These are phyloP conservation scores for Annona squamosa DNA, from an alignment of 164 flowering plant genomes.

Conservation along the genomic window DNA sequence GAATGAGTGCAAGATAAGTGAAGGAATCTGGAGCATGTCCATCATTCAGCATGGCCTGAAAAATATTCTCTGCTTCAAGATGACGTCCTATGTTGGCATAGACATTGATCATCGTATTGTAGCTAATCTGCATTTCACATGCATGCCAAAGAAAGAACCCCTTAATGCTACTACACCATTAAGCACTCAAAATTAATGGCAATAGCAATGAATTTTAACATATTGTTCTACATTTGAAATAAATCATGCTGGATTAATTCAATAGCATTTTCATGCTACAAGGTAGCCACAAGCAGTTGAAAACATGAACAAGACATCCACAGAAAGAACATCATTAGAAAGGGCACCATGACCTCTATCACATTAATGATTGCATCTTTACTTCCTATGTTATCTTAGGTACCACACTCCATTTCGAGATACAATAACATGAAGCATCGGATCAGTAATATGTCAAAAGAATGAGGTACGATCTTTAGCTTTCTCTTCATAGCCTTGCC, in stretches of 20 bases:
- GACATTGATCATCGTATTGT: slow-evolving; percentile 65
- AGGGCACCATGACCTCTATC: too few relatives aligned
- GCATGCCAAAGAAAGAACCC: neutral
- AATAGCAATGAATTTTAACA: neutral
- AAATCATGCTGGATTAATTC: neutral
- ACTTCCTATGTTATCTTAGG: too few relatives aligned
- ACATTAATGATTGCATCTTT: too few relatives aligned
- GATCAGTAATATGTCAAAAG: too few relatives aligned
- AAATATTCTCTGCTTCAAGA: slow-evolving; percentile 53
- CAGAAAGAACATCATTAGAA: neutral
- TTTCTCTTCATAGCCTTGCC: too few relatives aligned
- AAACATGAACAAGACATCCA: neutral
- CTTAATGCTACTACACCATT: neutral
- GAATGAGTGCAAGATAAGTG: slow-evolving; percentile 64
- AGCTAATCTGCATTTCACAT: slow-evolving; percentile 55
- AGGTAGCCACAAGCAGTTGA: neutral
- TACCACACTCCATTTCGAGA: too few relatives aligned
- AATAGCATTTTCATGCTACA: neutral
- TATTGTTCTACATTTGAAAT: neutral
- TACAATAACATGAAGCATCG: too few relatives aligned
- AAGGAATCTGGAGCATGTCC: slow-evolving; percentile 57
- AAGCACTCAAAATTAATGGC: neutral
- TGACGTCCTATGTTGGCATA: slow-evolving; percentile 51
- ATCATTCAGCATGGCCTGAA: slow-evolving; percentile 48
- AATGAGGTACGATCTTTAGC: too few relatives aligned